Conservation (phyloP, 2,329 filamentous ascomycete genomes). For the Paecilomyces variotii region DNA sequence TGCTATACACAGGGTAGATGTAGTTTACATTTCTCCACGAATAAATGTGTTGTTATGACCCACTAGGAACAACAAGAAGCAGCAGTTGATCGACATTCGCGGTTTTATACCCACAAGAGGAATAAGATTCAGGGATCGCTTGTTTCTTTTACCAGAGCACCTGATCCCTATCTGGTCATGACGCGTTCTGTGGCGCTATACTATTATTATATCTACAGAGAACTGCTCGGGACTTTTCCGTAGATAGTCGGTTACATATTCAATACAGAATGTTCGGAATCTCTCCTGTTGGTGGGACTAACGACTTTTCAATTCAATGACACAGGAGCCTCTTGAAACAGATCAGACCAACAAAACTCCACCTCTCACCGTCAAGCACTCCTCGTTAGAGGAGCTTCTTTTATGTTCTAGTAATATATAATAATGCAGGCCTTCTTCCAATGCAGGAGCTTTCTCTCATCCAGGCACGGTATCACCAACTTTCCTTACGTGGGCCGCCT, state of each 20-base stretch:
- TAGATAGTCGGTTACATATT: neutral
- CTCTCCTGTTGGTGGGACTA: neutral
- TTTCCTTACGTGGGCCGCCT: neutral
- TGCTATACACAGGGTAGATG: neutral
- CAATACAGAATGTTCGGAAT: neutral
- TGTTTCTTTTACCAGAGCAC: neutral
- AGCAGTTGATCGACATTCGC: neutral
- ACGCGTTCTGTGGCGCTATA: neutral
- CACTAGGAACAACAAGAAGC: neutral
- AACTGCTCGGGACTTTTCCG: neutral
- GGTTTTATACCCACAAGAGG: neutral
- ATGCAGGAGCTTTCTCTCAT: neutral
- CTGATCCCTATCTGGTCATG: neutral
- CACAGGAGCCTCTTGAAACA: neutral
- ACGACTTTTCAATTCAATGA: neutral
- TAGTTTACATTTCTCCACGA: neutral
- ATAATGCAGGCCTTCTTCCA: neutral
- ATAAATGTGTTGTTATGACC: neutral
- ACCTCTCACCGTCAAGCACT: neutral
- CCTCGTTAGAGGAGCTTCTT: neutral
- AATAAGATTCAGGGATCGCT: neutral
- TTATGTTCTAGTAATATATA: too few species aligned
- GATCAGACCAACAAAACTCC: neutral
- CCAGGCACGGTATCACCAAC: neutral
- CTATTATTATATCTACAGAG: neutral